These are phyloP conservation scores for Mycena capillaripes DNA, from an alignment of 768 basidiomycete genomes.

Conservation along the genomic window DNA sequence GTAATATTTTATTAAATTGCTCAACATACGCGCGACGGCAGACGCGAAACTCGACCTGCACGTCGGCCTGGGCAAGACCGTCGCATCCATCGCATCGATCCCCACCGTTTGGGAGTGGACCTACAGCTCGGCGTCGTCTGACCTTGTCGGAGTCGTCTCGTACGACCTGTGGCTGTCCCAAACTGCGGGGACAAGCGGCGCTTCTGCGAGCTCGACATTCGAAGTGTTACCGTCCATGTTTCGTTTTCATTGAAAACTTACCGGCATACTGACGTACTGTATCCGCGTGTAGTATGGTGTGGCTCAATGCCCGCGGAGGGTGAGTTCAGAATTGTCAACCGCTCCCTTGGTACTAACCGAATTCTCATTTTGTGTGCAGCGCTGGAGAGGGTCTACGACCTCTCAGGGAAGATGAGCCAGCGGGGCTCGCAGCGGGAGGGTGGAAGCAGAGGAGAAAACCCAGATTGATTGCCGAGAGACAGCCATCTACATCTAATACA, in stretches of 20 bases:
- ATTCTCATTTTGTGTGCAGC: too few species aligned
- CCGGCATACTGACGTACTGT: not conserved
- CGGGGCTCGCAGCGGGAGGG: too few species aligned
- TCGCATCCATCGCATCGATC: conserved; percentile 45
- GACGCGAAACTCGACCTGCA: conserved; percentile 51
- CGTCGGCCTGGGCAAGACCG: conserved; percentile 42
- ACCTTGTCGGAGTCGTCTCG: conserved; percentile 51
- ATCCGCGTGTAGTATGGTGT: conserved; percentile 46
- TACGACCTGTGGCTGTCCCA: conserved; percentile 53
- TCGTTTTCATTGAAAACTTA: too few species aligned
- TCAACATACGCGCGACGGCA: conserved; percentile 22
- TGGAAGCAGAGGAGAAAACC: too few species aligned
- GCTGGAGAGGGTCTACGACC: too few species aligned
- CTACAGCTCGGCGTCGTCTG: conserved; percentile 46
- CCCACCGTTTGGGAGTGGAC: conserved; percentile 51
- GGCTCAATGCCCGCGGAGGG: conserved; percentile 52
- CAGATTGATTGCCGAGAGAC: too few species aligned
- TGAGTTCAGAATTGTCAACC: too few species aligned
- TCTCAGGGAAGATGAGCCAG: too few species aligned
- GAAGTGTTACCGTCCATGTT: conserved; percentile 41
- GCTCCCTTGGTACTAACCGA: too few species aligned
- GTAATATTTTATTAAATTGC: too few species aligned
- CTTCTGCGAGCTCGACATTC: conserved; percentile 46
- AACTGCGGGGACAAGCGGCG: conserved; percentile 41
- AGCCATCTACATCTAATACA: too few species aligned